Evolutionary conservation across 305 asterid species (phyloP).

Genomic region (Fraxinus paxiana): DNA sequence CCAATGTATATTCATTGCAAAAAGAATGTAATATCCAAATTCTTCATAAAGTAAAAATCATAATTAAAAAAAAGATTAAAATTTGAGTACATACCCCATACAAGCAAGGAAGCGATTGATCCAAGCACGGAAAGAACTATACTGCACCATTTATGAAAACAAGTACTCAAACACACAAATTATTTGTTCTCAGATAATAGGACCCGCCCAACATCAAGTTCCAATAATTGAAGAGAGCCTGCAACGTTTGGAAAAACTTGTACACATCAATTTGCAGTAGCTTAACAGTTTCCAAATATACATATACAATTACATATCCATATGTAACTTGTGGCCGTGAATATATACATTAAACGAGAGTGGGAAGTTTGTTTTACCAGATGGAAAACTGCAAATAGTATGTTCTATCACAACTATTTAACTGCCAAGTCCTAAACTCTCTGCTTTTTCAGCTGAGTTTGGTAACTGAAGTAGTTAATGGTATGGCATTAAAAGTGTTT

Average conservation of each 20-base stretch:
- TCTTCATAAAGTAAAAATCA: not conserved
- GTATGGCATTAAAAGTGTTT: not conserved
- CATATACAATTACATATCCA: not conserved
- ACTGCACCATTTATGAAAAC: slow-evolving; percentile 49
- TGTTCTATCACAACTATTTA: not conserved
- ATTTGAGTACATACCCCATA: slow-evolving; percentile 70
- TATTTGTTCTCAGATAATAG: slow-evolving; percentile 17
- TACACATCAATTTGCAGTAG: not conserved
- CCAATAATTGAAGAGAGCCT: slow-evolving; percentile 20
- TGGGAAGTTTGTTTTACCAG: not conserved
- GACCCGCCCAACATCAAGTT: slow-evolving; percentile 28
- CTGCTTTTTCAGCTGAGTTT: not conserved
- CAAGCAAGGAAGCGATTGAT: slow-evolving; percentile 61
- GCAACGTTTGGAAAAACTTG: slow-evolving; percentile 9
- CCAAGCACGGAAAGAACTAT: slow-evolving; percentile 62
- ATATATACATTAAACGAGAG: not conserved
- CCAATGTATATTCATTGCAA: not conserved
- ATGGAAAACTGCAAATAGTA: not conserved
- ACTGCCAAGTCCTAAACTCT: not conserved
- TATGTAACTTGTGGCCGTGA: not conserved
- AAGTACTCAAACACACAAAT: slow-evolving; percentile 21
- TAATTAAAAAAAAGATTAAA: slow-evolving; percentile 17
- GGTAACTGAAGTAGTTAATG: not conserved
- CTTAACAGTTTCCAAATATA: not conserved
- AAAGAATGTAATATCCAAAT: not conserved